Evolutionary conservation across 2,329 filamentous ascomycete genomes (phyloP).

Genomic region (Ambrosiella xylebori): DNA sequence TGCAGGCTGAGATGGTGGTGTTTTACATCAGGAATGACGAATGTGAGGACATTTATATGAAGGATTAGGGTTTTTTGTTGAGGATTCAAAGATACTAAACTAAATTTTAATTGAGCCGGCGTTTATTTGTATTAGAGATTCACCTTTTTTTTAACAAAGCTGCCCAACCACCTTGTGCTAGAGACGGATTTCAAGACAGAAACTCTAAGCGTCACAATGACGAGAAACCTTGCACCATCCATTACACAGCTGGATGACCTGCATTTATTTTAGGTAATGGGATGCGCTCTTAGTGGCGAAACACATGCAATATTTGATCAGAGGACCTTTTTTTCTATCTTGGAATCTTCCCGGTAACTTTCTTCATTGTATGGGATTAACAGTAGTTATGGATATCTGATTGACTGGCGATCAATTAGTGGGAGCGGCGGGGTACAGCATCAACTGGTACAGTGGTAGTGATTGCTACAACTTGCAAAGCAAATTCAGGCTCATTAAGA

Average conservation of each 20-base stretch:
- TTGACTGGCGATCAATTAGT: too few species aligned
- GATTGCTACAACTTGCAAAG: too few species aligned
- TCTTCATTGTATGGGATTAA: too few species aligned
- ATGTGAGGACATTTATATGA: background rate
- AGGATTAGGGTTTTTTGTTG: background rate
- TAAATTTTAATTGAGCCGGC: too few species aligned
- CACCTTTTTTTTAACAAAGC: too few species aligned
- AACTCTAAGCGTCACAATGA: background rate
- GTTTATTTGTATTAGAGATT: too few species aligned
- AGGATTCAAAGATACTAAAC: background rate
- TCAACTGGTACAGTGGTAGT: too few species aligned
- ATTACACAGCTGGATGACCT: background rate
- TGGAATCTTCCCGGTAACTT: background rate
- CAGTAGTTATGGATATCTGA: too few species aligned
- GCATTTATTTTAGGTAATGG: background rate
- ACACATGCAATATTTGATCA: background rate
- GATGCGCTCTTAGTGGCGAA: background rate
- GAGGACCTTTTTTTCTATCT: background rate
- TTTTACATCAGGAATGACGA: background rate
- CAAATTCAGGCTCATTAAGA: too few species aligned
- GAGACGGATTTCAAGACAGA: background rate
- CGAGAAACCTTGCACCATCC: background rate
- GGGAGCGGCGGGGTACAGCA: too few species aligned
- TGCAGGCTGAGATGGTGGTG: background rate
- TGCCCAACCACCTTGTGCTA: background rate